Percentiles rank a stretch among this genome's conserved stretches.
phyloP scores from a whole-genome alignment of 345 rosid species.

The Acer campestre region DNA sequence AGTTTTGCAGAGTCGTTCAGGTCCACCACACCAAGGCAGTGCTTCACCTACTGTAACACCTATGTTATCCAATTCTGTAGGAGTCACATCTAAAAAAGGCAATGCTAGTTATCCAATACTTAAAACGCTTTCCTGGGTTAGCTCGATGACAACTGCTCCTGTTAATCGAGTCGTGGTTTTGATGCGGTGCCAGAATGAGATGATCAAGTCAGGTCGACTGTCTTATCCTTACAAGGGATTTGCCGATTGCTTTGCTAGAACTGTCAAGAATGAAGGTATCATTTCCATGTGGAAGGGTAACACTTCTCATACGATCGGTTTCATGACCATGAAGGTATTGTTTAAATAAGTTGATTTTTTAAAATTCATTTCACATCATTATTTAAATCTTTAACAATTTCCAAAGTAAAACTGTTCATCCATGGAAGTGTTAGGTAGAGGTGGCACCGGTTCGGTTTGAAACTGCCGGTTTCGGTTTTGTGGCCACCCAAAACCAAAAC shows the following conservation, averaged over 20 bases:
- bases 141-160: conserved; percentile 29
- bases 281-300: conserved; percentile 32
- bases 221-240: conserved; percentile 29
- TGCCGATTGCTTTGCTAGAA: conserved; percentile 30
- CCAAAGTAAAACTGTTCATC: too few relatives aligned
- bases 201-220: conserved; percentile 29
- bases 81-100: conserved; percentile 11
- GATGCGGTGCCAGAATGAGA: conserved; percentile 32
- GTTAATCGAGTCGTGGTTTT: conserved; percentile 18
- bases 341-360: background rate
- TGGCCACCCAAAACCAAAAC: too few relatives aligned
- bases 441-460: too few relatives aligned
- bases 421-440: too few relatives aligned
- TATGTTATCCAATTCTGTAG: too few relatives aligned
- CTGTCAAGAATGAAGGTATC: conserved; percentile 26
- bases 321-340: background rate
- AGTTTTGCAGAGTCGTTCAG: too few relatives aligned
- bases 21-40: background rate
- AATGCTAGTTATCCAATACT: conserved; percentile 5
- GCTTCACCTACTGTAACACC: too few relatives aligned
- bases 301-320: background rate
- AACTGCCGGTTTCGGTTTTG: too few relatives aligned
- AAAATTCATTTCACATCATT: too few relatives aligned
- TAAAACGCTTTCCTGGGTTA: background rate
- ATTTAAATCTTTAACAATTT: too few relatives aligned